Conservation (phyloP, 2,329 filamentous ascomycete species). For the Aspergillus flavus region DNA sequence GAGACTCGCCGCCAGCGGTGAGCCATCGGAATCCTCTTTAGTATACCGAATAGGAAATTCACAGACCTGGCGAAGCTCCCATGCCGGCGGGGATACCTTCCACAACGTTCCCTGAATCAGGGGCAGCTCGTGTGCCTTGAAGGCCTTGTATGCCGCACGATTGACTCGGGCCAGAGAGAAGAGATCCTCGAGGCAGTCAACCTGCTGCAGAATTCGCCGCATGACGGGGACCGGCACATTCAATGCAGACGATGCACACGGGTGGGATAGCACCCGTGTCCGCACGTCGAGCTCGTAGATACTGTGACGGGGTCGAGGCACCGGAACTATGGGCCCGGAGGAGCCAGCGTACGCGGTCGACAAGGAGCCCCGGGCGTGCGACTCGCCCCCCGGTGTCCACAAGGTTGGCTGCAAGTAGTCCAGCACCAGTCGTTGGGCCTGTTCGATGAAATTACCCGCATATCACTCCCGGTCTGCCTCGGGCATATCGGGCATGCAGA, state of each 20-base stretch:
- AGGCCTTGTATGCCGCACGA: conserved; percentile 9
- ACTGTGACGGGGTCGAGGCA: not conserved
- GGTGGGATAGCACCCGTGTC: not conserved
- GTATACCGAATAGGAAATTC: not conserved
- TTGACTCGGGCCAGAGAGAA: conserved; percentile 11
- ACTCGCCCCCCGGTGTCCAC: not conserved
- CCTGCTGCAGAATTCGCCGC: conserved; percentile 3
- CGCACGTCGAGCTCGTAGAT: not conserved
- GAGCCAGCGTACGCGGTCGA: no score
- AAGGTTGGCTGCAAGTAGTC: not conserved
- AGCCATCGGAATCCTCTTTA: not conserved
- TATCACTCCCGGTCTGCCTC: not conserved
- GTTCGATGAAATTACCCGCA: not conserved
- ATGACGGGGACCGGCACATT: not conserved
- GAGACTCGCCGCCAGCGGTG: conserved; percentile 9
- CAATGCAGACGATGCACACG: no score
- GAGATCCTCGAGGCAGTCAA: conserved; percentile 11
- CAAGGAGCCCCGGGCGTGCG: not conserved
- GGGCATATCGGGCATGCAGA: not conserved
- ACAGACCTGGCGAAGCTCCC: conserved; percentile 14
- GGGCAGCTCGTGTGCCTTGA: conserved; percentile 7
- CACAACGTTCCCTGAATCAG: conserved; percentile 4
- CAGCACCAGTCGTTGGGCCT: not conserved
- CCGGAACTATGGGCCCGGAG: not conserved
- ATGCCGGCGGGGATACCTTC: conserved; percentile 10